phyloP scores from a whole-genome alignment of 345 rosid genomes.

The Populus pruinosa region DNA sequence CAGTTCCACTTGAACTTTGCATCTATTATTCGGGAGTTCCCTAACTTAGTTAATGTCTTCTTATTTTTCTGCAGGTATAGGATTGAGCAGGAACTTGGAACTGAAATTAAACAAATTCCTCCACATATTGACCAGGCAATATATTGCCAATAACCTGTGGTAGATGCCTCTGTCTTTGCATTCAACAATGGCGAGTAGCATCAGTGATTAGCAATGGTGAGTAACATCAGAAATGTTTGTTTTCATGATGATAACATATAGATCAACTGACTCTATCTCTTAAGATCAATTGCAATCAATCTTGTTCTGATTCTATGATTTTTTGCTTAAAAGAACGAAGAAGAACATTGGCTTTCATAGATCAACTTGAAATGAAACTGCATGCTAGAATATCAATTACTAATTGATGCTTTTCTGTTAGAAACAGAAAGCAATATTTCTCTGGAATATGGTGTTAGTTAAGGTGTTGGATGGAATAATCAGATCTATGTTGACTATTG shows the following conservation, averaged over 20 bases:
- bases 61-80: conserved; percentile 71
- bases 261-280: too few relatives aligned
- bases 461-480: too few relatives aligned
- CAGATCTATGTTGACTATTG: too few relatives aligned
- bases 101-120: conserved; percentile 98
- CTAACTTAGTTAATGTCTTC: not conserved
- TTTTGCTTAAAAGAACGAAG: not conserved
- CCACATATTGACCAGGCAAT: conserved; percentile 91
- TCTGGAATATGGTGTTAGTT: not conserved
- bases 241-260: not conserved
- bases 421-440: not conserved
- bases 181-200: conserved; percentile 25
- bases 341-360: not conserved
- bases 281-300: too few relatives aligned
- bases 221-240: conserved; percentile 7
- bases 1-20: not conserved
- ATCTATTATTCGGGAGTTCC: not conserved
- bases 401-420: too few relatives aligned
- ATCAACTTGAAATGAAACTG: not conserved
- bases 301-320: not conserved
- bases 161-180: conserved; percentile 11
- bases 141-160: conserved; percentile 66
- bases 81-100: conserved; percentile 99
- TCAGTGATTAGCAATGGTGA: conserved; percentile 40
- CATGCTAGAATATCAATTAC: not conserved